These are phyloP conservation scores for Mycena rebaudengoi DNA, from an alignment of 768 basidiomycete genomes.

Conservation along the genomic window DNA sequence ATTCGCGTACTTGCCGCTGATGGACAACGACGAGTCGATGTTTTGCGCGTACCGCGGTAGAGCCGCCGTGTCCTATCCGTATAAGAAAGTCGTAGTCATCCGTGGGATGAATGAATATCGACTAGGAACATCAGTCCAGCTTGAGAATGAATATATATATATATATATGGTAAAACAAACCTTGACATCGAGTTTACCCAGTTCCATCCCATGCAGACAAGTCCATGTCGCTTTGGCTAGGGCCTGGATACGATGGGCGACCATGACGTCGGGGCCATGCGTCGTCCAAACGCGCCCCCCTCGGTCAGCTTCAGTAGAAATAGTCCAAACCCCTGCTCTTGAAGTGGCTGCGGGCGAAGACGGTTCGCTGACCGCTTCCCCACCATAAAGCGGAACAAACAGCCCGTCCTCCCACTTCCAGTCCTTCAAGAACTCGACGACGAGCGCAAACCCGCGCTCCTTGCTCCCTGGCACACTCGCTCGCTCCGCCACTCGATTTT, in stretches of 20 bases:
- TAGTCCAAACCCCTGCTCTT: constrained; percentile 69
- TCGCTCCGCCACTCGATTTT: constrained; percentile 44
- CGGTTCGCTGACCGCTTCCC: constrained; percentile 37
- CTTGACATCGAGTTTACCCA: constrained; percentile 62
- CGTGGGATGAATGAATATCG: constrained; percentile 86
- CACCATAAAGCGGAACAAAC: constrained; percentile 76
- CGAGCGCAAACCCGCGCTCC: constrained; percentile 79
- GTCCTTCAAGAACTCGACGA: constrained; percentile 75
- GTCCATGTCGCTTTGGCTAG: constrained; percentile 81
- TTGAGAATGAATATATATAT: not conserved
- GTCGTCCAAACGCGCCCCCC: constrained; percentile 82
- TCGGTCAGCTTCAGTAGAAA: constrained; percentile 81
- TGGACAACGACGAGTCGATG: constrained; percentile 56
- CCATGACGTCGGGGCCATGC: constrained; percentile 69
- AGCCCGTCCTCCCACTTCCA: constrained; percentile 88
- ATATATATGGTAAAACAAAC: constrained; percentile 45
- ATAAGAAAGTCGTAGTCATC: constrained; percentile 89
- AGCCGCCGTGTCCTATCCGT: constrained; percentile 67
- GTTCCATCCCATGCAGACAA: constrained; percentile 61
- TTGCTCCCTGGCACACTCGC: constrained; percentile 74
- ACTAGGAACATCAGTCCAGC: constrained; percentile 48
- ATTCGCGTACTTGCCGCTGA: constrained; percentile 56
- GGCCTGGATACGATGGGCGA: constrained; percentile 75
- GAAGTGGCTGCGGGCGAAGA: constrained; percentile 33
- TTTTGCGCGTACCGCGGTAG: constrained; percentile 83